Conservation (phyloP, 345 rosid species). For the Citrus sinensis region DVS_A1.0 CM039166.1:19325001-19325500, state of each 20-base stretch:
- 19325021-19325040: constrained; percentile 28
- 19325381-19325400: background rate
- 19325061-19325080: background rate
- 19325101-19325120: background rate
- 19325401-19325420: background rate
- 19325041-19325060: background rate
- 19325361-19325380: background rate
- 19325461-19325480: background rate
- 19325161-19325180: constrained; percentile 67
- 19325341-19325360: background rate
- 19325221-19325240: constrained; percentile 40
- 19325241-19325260: background rate
- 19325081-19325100: background rate
- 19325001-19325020: constrained; percentile 26
- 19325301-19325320: background rate
- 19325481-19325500: background rate
- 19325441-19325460: background rate
- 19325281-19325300: background rate
- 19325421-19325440: background rate
- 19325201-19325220: constrained; percentile 71
- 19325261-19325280: background rate
- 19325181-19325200: constrained; percentile 47
- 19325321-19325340: background rate
- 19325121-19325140: background rate
- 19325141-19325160: constrained; percentile 60